These are phyloP conservation scores for Ophiostoma pallidulum DNA, from an alignment of 2,329 filamentous ascomycete genomes.

Conservation along the genomic window DNA sequence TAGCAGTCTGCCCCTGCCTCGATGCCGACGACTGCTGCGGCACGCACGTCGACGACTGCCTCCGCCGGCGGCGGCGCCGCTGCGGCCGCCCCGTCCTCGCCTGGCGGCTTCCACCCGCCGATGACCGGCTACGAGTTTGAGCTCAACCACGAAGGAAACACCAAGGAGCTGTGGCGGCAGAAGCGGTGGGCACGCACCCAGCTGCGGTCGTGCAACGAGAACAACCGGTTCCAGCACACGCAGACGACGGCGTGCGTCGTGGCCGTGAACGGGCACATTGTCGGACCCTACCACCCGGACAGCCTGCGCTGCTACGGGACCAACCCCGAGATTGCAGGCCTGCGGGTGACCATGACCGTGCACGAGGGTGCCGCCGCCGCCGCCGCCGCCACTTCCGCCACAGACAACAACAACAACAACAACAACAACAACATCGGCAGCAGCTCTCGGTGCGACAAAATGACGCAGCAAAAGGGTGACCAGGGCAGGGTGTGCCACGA, in stretches of 20 bases:
- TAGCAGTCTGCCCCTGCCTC: constrained; percentile 1
- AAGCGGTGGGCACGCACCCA: constrained; percentile 15
- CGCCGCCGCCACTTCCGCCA: not conserved
- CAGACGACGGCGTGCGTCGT: constrained; percentile 17
- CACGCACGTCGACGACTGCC: too few relatives aligned
- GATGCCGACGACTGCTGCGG: not conserved
- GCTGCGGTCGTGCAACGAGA: constrained; percentile 18
- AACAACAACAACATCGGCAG: not conserved
- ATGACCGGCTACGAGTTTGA: constrained; percentile 18
- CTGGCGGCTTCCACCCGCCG: constrained; percentile 7
- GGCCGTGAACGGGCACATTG: constrained; percentile 15
- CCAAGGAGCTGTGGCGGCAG: constrained; percentile 13
- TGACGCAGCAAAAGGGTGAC: too few relatives aligned
- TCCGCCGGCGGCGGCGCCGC: not conserved
- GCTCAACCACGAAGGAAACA: constrained; percentile 16
- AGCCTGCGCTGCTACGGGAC: constrained; percentile 17
- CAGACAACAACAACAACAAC: not conserved
- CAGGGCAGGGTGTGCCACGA: too few relatives aligned
- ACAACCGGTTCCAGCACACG: constrained; percentile 15
- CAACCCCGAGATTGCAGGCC: constrained; percentile 11
- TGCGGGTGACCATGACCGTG: constrained; percentile 18
- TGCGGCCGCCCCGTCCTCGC: not conserved
- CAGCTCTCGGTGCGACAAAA: too few relatives aligned
- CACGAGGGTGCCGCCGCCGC: not conserved
- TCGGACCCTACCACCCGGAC: constrained; percentile 12